A percentile compares a stretch with the other conserved stretches of the same genome.
phyloP scores from a whole-genome alignment of 805 yeast species.

The Dipodascus geniculatus region DNA sequence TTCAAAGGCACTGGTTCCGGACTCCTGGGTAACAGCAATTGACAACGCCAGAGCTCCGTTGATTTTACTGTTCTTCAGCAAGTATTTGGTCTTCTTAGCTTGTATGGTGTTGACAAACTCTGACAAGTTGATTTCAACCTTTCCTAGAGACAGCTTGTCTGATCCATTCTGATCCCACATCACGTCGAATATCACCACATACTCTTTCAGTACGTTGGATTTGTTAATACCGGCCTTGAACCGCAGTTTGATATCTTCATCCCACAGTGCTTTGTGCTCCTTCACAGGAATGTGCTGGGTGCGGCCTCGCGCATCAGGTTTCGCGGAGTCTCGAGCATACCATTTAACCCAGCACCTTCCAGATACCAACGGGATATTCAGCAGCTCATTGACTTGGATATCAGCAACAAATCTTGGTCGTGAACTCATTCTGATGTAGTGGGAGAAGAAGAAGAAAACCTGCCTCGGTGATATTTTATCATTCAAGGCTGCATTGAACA shows the following conservation, averaged over 20 bases:
- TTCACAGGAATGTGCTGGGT: slow-evolving; percentile 35
- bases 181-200: slow-evolving; percentile 32
- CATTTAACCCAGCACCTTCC: slow-evolving; percentile 61
- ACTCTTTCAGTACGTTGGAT: slow-evolving; percentile 26
- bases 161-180: slow-evolving; percentile 30
- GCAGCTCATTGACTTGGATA: slow-evolving; percentile 51
- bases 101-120: slow-evolving; percentile 51
- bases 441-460: neutral
- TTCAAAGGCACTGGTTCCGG: slow-evolving; percentile 34
- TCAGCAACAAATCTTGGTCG: slow-evolving; percentile 50
- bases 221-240: slow-evolving; percentile 33
- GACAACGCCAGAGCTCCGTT: slow-evolving; percentile 63
- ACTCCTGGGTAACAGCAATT: slow-evolving; percentile 35
- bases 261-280: slow-evolving; percentile 44
- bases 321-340: slow-evolving; percentile 41
- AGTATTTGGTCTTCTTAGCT: slow-evolving; percentile 46
- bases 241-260: slow-evolving; percentile 29
- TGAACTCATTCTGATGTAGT: neutral
- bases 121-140: slow-evolving; percentile 52
- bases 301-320: slow-evolving; percentile 32
- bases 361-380: slow-evolving; percentile 73
- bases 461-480: neutral
- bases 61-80: slow-evolving; percentile 67
- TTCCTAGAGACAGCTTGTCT: slow-evolving; percentile 46
- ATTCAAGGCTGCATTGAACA: neutral